Evolutionary conservation across 2,329 filamentous ascomycete species (phyloP).

Genomic region (Lasiodiplodia gonubiensis): DNA sequence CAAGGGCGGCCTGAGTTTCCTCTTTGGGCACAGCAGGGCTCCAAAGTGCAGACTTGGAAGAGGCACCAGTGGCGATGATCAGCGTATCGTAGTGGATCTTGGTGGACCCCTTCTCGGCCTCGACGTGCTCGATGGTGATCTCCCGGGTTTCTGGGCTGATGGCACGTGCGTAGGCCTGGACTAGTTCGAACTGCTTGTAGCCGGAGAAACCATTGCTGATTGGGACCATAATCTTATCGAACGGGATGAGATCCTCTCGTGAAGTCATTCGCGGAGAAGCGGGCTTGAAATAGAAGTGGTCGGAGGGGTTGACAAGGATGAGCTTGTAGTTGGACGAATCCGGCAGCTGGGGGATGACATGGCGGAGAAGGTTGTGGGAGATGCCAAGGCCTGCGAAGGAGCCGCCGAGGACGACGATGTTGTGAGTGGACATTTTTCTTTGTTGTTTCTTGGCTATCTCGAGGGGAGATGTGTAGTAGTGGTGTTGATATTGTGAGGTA

Average conservation of each 20-base stretch:
- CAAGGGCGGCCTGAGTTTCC: constrained; percentile 42
- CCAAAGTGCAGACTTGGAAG: constrained; percentile 40
- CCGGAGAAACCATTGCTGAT: constrained; percentile 40
- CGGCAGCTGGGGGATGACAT: constrained; percentile 37
- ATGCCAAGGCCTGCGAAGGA: constrained; percentile 44
- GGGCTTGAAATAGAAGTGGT: constrained; percentile 48
- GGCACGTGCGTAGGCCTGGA: constrained; percentile 41
- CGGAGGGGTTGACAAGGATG: constrained; percentile 43
- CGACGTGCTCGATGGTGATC: constrained; percentile 17
- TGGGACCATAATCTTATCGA: constrained; percentile 39
- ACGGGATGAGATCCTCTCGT: constrained; percentile 35
- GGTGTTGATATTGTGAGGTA: background rate
- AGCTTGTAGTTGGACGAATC: constrained; percentile 38
- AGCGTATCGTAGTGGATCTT: constrained; percentile 42
- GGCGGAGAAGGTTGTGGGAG: constrained; percentile 43
- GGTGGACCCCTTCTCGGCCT: background rate
- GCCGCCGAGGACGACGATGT: constrained; percentile 47
- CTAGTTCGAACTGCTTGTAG: constrained; percentile 40
- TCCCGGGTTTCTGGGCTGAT: constrained; percentile 33
- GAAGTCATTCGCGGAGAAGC: constrained; percentile 43
- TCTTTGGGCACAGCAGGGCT: constrained; percentile 42
- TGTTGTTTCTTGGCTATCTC: background rate
- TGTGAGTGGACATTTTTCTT: constrained; percentile 30
- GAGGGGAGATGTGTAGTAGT: background rate
- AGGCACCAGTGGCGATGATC: constrained; percentile 43